Base-by-base conservation (phyloP, 1,139 yeast species). In the Blastobotrys raffinosifermentans region DNA sequence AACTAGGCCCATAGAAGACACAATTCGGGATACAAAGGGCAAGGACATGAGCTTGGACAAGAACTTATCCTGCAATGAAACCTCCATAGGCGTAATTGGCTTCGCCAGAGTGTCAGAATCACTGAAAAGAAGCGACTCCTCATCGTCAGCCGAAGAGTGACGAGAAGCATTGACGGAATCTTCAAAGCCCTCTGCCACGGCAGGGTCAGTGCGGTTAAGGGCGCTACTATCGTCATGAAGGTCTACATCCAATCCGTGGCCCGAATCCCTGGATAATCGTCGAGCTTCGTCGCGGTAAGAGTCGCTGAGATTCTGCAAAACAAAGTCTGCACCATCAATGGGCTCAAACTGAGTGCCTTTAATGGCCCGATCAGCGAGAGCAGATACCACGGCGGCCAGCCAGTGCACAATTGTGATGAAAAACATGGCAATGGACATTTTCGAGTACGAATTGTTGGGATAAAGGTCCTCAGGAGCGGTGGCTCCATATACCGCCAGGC, bases 401-500 rank as follows among this genome's bases (percentile, higher is more conserved):
- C 72, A 71, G 48, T 84, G 94, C 2, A 65, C 59, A 1, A 72
- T 40, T 1, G 79, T 61, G 9, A 75, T 57, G 35, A 80, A 59
- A 8, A 79, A 60, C 45, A 85, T 61, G 11, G 81, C 73, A 56
- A 73, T 66, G 25, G 82, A 69, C 77, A 83, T 76, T 48, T 69
- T 72, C 19, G 75, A 65, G 58, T 89, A 89, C 1, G 81, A 79
- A 55, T 84, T 84, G 29, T 72, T 68, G 1, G 95, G 95, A 54
- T 85, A 91, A 51, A 86, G 65, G 43, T 72, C 70, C n/a, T 55
- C 59, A 0, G 84, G 80, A 11, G 80, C 78, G 14, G 81, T 66
- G 7, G 67, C 59, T 31, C 76, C 72, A 53, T 81, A 89, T 8
- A 80, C 58, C 31, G 74, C 71, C 47, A 80, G 75, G 25, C 72